phyloP scores from a whole-genome alignment of 164 flowering plant species.

The Santalum album region DNA sequence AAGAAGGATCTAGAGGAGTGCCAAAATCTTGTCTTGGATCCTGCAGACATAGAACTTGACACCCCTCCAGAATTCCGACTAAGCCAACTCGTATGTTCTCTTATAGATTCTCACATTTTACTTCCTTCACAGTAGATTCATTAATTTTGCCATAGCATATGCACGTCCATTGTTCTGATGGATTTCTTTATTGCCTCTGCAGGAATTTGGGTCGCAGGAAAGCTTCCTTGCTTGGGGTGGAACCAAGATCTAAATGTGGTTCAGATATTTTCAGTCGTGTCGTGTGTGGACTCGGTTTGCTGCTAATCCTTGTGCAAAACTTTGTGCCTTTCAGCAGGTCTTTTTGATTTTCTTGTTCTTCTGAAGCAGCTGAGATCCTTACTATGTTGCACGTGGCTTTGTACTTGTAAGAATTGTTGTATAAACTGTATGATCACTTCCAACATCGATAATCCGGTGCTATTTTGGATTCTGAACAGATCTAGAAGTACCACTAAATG shows the following conservation, averaged over 20 bases:
- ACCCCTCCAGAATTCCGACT: conserved; percentile 84
- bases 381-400: no score
- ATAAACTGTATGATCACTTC: no score
- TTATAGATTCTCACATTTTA: background rate
- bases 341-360: no score
- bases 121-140: background rate
- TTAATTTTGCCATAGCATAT: background rate
- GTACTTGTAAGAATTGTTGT: no score
- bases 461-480: no score
- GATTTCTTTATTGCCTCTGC: conserved; percentile 14
- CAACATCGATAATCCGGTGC: no score
- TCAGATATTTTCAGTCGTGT: background rate
- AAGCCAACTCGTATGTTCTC: conserved; percentile 71
- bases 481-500: no score
- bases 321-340: no score
- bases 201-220: conserved; percentile 89
- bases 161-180: background rate
- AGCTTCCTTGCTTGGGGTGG: conserved; percentile 53
- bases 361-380: no score
- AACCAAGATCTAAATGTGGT: conserved; percentile 16
- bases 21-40: conserved; percentile 52
- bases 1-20: conserved; percentile 79
- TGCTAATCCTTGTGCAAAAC: no score
- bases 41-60: conserved; percentile 53
- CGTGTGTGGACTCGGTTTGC: no score